Percentiles rank a stretch among this genome's conserved stretches.
These are phyloP conservation scores for Backusella sp. DNA, from an alignment of 192 early-diverging fungal species.

Conservation along the genomic window DNA sequence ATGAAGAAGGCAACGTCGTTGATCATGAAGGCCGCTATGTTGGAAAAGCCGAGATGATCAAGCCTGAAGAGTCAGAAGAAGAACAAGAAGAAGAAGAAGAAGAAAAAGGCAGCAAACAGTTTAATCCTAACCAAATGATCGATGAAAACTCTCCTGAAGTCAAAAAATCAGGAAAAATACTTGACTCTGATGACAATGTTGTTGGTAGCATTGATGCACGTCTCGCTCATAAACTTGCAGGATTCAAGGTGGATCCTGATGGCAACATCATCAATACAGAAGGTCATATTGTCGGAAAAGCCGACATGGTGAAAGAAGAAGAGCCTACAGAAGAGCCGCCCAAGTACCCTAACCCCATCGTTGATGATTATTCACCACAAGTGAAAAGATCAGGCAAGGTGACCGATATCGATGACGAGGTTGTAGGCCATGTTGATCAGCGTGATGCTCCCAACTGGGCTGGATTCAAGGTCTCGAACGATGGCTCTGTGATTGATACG, in stretches of 20 bases:
- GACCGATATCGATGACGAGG: background rate
- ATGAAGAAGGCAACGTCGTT: background rate
- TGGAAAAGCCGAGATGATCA: slow-evolving; percentile 6
- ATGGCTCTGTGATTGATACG: slow-evolving; percentile 14
- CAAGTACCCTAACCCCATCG: background rate
- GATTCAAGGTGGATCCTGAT: slow-evolving; percentile 14
- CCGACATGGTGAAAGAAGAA: slow-evolving; percentile 6
- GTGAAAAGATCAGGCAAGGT: slow-evolving; percentile 17
- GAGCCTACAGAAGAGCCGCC: background rate
- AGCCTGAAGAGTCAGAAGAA: background rate
- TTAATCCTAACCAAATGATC: background rate
- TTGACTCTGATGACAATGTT: background rate
- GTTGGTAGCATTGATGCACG: slow-evolving; percentile 11
- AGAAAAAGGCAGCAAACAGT: background rate
- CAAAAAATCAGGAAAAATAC: slow-evolving; percentile 18
- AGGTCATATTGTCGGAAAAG: slow-evolving; percentile 14
- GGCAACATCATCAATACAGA: slow-evolving; percentile 20
- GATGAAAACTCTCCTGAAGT: slow-evolving; percentile 7
- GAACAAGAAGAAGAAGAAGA: background rate
- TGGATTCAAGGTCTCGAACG: slow-evolving; percentile 6
- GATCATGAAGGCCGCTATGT: slow-evolving; percentile 1
- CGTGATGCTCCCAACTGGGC: background rate
- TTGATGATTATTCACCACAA: slow-evolving; percentile 5
- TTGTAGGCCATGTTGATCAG: background rate
- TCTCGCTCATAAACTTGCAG: slow-evolving; percentile 10